Evolutionary conservation across 2,329 filamentous ascomycete species (phyloP), one percentile per base, ranked within the genome.

Genomic region (Neonectria sp.): DNA sequence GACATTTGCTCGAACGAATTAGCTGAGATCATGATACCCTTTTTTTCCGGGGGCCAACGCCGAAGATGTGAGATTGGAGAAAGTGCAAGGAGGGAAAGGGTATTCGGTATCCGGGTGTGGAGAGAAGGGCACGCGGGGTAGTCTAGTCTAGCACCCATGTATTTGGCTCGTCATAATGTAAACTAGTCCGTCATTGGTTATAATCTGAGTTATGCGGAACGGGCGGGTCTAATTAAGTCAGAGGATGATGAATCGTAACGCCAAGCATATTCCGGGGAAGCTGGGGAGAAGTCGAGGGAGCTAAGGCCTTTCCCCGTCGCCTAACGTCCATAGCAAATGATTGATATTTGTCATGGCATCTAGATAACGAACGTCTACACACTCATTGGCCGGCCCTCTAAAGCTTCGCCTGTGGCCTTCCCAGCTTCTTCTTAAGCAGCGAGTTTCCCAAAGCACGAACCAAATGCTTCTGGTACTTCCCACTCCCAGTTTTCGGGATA

Each of bases 381-480:
- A 8, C 17, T 8, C 37, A 21, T 7, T 17, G 6, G 17, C 13
- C 4, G 4, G 40, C 12, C 2, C n/a, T 24, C 40, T 45, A 45
- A 5, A 45, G 40, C n/a, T 45, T 45, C n/a, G 40, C 40, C n/a
- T 24, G 40, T 4, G 40, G 6, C 8, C 7, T 45, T 21, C 40
- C 40, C n/a, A 21, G 6, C 37, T 37, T 45, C 40, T 45, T 45
- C 40, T 45, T 45, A 3, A 45, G 3, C 7, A 45, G 4, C n/a
- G 40, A 45, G 12, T 45, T 45, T 12, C 40, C 40, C 40, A 45
- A 5, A 45, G 17, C 40, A 21, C 63, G 58, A 8, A 68, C 40
- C 21, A 66, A 3, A 15, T 66, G 53, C 43, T 68, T 66, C 35
- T 66, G 57, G 43, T 62, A 51, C 43, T 66, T 68, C 6, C 63